Evolutionary conservation across 2,329 filamentous ascomycete genomes (phyloP).

Genomic region (Colletotrichum scovillei): DNA sequence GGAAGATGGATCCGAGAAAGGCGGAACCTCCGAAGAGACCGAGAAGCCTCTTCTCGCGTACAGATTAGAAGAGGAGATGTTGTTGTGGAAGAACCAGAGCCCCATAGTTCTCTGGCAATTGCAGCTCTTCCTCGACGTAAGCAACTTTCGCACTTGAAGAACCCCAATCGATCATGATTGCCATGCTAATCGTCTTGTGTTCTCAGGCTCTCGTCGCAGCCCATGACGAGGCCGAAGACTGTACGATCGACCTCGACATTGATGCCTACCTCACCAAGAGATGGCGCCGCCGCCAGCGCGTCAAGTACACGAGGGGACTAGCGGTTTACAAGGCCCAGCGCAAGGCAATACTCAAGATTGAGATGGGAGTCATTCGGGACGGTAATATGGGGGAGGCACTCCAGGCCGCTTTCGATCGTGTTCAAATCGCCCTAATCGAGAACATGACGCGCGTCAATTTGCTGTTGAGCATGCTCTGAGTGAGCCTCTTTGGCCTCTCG

Average conservation of each 20-base stretch:
- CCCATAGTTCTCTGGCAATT: neutral
- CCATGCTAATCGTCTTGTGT: neutral
- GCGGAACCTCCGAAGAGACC: neutral
- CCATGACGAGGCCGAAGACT: neutral
- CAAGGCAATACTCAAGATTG: neutral
- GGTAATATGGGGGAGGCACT: neutral
- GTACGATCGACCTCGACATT: neutral
- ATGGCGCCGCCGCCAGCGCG: neutral
- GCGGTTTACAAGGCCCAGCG: neutral
- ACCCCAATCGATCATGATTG: neutral
- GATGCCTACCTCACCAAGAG: neutral
- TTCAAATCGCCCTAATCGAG: neutral
- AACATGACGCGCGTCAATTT: neutral
- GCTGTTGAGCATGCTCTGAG: neutral
- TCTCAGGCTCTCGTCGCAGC: neutral
- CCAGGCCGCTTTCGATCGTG: neutral
- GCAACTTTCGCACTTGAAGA: neutral
- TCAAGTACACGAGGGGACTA: neutral
- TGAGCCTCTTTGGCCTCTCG: neutral
- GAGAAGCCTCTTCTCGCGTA: neutral
- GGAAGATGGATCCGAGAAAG: too few relatives aligned
- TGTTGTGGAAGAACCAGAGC: neutral
- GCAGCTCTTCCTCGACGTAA: neutral
- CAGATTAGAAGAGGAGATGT: neutral
- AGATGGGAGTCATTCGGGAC: neutral